These are phyloP conservation scores for Penicillium verrucosum DNA, from an alignment of 2,329 filamentous ascomycete species.

Conservation along the genomic window DNA sequence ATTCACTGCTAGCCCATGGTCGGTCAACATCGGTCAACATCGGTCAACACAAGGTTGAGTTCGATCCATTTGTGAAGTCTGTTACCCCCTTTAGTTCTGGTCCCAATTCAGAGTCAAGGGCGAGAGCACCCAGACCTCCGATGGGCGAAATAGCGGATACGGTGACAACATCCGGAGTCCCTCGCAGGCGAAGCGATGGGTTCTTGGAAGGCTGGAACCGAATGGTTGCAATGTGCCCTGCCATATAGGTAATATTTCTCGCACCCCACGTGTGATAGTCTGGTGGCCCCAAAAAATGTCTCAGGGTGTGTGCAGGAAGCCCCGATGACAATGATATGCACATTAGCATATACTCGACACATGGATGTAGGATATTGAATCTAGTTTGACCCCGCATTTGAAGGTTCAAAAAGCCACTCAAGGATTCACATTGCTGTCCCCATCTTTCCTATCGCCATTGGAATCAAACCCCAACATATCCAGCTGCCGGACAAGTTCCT, in stretches of 20 bases:
- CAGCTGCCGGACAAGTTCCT: conserved; percentile 84
- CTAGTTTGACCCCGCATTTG: background rate
- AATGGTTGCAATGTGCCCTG: background rate
- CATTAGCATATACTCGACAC: background rate
- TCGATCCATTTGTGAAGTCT: background rate
- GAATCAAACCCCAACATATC: conserved; percentile 79
- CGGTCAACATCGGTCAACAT: background rate
- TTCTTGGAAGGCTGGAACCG: background rate
- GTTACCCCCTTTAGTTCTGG: background rate
- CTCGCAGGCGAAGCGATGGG: background rate
- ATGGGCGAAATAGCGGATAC: background rate
- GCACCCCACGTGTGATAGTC: background rate
- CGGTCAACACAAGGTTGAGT: background rate
- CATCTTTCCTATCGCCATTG: conserved; percentile 63
- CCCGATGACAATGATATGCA: background rate
- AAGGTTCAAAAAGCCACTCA: background rate
- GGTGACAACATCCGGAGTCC: background rate
- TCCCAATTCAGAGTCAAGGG: background rate
- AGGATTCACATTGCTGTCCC: conserved; percentile 16
- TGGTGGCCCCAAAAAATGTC: background rate
- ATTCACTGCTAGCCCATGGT: background rate
- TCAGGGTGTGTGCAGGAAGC: background rate
- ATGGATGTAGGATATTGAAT: background rate
- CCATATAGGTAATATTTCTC: background rate
- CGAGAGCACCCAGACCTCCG: background rate